Percentiles rank a stretch among this genome's conserved stretches.
Conservation (phyloP, 1,139 yeast species). For the Suhomyces coccinellae region DNA sequence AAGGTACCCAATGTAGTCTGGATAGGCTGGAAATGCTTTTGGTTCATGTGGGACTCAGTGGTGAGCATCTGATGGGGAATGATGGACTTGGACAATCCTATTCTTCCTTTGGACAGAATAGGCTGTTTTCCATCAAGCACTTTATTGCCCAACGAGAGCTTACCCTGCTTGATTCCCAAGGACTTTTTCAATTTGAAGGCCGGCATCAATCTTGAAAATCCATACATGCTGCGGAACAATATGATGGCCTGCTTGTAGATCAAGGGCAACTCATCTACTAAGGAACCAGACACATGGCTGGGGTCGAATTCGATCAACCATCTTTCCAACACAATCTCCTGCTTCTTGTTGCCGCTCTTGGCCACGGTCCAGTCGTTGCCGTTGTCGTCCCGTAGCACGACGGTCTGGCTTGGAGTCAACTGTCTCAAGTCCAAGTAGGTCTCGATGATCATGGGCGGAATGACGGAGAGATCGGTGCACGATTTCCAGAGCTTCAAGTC, state of each 20-base stretch:
- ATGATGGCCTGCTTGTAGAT: slow-evolving; percentile 76
- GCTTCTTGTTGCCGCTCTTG: slow-evolving; percentile 53
- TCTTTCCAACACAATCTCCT: slow-evolving; percentile 85
- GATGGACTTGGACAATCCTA: slow-evolving; percentile 75
- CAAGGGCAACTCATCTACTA: slow-evolving; percentile 57
- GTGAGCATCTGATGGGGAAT: slow-evolving; percentile 43
- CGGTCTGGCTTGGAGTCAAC: slow-evolving; percentile 58
- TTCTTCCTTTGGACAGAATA: slow-evolving; percentile 77
- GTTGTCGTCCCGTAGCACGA: slow-evolving; percentile 57
- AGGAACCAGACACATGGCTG: slow-evolving; percentile 27
- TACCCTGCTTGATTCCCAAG: slow-evolving; percentile 18
- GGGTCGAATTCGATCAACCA: slow-evolving; percentile 84
- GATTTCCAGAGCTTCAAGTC: slow-evolving; percentile 64
- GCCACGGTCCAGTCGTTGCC: slow-evolving; percentile 53
- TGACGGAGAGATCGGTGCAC: slow-evolving; percentile 34
- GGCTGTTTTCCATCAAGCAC: slow-evolving; percentile 76
- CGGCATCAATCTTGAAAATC: slow-evolving; percentile 70
- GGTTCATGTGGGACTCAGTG: slow-evolving; percentile 56
- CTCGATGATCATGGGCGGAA: slow-evolving; percentile 85
- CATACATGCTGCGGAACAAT: slow-evolving; percentile 71
- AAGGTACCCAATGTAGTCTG: slow-evolving; percentile 74
- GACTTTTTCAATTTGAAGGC: slow-evolving; percentile 55
- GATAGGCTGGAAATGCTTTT: slow-evolving; percentile 65
- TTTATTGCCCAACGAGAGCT: slow-evolving; percentile 54
- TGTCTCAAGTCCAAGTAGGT: slow-evolving; percentile 73